A percentile compares a stretch with the other conserved stretches of the same genome.
phyloP scores from a whole-genome alignment of 2,329 filamentous ascomycete species.

The Atkinsonella texensis region DNA sequence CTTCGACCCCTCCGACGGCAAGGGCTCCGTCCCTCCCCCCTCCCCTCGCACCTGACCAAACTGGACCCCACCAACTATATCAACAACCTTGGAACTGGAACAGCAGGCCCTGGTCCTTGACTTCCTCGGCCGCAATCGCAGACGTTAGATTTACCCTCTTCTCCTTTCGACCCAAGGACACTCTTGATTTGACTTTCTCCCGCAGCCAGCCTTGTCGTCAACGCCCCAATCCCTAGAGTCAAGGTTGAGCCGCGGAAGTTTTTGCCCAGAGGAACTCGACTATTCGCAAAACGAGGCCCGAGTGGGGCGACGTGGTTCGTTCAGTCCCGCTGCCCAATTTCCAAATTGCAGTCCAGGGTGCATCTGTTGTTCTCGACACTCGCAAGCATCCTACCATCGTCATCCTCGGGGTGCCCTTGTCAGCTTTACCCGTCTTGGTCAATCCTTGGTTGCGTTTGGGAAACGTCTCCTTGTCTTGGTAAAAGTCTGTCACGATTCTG shows the following conservation, averaged over 20 bases:
- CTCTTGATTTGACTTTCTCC: background rate
- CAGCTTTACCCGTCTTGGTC: background rate
- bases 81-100: background rate
- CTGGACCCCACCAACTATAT: background rate
- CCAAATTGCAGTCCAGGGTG: slow-evolving; percentile 4
- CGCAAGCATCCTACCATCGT: slow-evolving; percentile 1
- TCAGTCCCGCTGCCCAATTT: slow-evolving; percentile 2
- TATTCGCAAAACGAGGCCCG: slow-evolving; percentile 4
- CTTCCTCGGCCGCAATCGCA: background rate
- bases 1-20: too few species aligned
- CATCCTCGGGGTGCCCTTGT: background rate
- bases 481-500: background rate
- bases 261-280: background rate
- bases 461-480: background rate
- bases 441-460: background rate
- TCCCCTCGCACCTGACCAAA: background rate
- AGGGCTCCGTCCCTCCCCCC: background rate
- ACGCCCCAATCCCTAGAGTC: background rate
- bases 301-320: slow-evolving; percentile 6
- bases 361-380: background rate
- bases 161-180: background rate
- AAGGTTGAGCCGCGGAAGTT: background rate
- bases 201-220: background rate
- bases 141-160: background rate
- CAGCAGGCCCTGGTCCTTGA: background rate